phyloP scores from a whole-genome alignment of 495 filamentous ascomycete genomes.

The Xylaria cubensis region DNA sequence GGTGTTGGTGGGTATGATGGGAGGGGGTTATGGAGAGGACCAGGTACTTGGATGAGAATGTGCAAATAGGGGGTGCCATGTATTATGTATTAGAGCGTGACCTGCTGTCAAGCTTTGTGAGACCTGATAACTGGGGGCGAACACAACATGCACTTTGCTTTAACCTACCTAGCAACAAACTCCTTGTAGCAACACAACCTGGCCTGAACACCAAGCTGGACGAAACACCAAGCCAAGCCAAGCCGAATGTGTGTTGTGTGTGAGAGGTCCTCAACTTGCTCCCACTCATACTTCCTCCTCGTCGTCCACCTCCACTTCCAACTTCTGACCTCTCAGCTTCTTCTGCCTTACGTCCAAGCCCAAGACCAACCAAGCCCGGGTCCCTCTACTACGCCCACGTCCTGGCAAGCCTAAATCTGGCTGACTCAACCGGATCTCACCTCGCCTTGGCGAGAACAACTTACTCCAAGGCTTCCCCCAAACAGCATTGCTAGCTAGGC shows the following conservation, averaged over 20 bases:
- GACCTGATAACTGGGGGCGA: conserved; percentile 15
- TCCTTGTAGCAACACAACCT: conserved; percentile 14
- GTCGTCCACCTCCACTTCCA: background rate
- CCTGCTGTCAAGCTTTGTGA: conserved; percentile 6
- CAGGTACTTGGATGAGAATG: conserved; percentile 4
- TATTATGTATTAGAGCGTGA: background rate
- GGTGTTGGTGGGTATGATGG: background rate
- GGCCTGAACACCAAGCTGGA: background rate
- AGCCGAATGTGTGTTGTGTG: background rate
- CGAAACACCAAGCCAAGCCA: background rate
- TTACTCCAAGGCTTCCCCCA: conserved; percentile 3
- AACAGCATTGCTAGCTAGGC: conserved; percentile 5
- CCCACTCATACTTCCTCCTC: background rate
- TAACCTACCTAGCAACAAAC: background rate
- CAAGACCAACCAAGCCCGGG: background rate
- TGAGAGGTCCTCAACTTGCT: background rate
- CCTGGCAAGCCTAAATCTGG: background rate
- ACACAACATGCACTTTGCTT: conserved; percentile 5
- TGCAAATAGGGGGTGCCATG: background rate
- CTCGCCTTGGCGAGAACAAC: conserved; percentile 7
- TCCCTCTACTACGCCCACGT: too few relatives aligned
- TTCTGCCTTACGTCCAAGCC: background rate
- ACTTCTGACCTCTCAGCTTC: background rate
- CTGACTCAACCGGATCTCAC: conserved; percentile 13
- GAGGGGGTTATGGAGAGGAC: conserved; percentile 5